Conservation (phyloP, 768 basidiomycete species). For the Leccinum pellstonianum region DNA sequence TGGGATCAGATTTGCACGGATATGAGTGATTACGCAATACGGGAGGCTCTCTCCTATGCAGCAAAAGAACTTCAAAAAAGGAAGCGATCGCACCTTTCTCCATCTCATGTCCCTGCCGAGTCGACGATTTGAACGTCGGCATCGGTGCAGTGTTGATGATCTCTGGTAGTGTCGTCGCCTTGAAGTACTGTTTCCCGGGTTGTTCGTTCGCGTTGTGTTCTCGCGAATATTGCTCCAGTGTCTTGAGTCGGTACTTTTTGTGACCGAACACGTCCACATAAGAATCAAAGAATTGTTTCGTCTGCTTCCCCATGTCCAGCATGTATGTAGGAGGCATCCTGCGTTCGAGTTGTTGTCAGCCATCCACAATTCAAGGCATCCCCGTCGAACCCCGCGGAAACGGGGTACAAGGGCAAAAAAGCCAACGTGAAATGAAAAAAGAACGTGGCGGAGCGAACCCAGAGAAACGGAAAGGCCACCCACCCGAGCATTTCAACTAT, state of each 20-base stretch:
- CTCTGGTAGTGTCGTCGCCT: conserved; percentile 88
- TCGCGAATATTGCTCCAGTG: conserved; percentile 90
- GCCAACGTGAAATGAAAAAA: background rate
- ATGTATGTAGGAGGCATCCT: conserved; percentile 91
- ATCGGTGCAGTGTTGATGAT: conserved; percentile 97
- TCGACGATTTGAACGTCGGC: conserved; percentile 74
- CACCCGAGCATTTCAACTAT: conserved; percentile 99
- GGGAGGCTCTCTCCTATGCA: background rate
- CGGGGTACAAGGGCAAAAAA: background rate
- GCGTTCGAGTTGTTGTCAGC: conserved; percentile 9
- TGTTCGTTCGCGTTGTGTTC: conserved; percentile 97
- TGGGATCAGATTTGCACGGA: conserved; percentile 17
- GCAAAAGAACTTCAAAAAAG: conserved; percentile 1
- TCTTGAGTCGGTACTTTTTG: conserved; percentile 86
- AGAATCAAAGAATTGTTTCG: conserved; percentile 87
- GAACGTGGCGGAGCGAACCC: background rate
- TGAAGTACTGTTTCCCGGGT: conserved; percentile 99
- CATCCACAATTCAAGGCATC: background rate
- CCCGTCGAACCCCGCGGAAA: background rate
- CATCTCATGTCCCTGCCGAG: conserved; percentile 72
- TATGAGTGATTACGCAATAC: conserved; percentile 10
- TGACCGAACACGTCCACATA: conserved; percentile 71
- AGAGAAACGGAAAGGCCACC: conserved; percentile 30
- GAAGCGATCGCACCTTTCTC: conserved; percentile 70
- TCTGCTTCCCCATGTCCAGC: conserved; percentile 96